Conservation (phyloP, 2,329 filamentous ascomycete genomes). For the Fusarium sp. region DNA sequence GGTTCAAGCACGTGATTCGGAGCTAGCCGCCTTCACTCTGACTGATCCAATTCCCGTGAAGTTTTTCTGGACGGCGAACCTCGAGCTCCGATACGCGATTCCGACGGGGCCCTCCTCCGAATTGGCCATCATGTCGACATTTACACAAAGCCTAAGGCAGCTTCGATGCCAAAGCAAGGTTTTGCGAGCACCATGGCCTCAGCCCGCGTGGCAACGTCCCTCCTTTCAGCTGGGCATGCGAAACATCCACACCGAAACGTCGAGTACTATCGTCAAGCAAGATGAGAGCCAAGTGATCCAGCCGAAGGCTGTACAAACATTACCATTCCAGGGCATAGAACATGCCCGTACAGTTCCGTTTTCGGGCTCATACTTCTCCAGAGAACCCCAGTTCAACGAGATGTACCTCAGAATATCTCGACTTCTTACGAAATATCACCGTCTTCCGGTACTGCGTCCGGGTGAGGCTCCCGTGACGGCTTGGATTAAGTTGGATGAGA, state of each 20-base stretch:
- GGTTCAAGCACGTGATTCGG: conserved; percentile 42
- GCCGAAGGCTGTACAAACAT: conserved; percentile 31
- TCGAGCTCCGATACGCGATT: conserved; percentile 40
- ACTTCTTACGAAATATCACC: conserved; percentile 76
- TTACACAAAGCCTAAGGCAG: conserved; percentile 51
- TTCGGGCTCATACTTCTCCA: conserved; percentile 95
- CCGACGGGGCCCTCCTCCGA: conserved; percentile 41
- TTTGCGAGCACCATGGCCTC: conserved; percentile 47
- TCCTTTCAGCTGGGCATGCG: conserved; percentile 45
- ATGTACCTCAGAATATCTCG: conserved; percentile 78
- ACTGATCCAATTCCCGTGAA: conserved; percentile 36
- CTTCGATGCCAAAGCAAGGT: conserved; percentile 51
- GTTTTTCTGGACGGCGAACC: conserved; percentile 44
- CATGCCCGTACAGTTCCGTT: conserved; percentile 81
- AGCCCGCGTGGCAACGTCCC: conserved; percentile 39
- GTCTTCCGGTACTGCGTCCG: conserved; percentile 74
- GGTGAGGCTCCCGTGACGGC: conserved; percentile 77
- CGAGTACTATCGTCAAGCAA: conserved; percentile 22
- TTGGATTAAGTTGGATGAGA: conserved; percentile 84
- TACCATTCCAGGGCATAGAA: conserved; percentile 49
- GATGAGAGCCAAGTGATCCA: conserved; percentile 37
- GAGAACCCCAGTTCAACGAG: conserved; percentile 86
- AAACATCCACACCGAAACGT: conserved; percentile 43
- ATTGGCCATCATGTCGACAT: conserved; percentile 50
- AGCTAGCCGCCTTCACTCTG: conserved; percentile 22